Percentiles rank a stretch among this genome's conserved stretches.
Evolutionary conservation across 192 early-diverging fungal species (phyloP).

Genomic region (Backusella macrospora): DNA sequence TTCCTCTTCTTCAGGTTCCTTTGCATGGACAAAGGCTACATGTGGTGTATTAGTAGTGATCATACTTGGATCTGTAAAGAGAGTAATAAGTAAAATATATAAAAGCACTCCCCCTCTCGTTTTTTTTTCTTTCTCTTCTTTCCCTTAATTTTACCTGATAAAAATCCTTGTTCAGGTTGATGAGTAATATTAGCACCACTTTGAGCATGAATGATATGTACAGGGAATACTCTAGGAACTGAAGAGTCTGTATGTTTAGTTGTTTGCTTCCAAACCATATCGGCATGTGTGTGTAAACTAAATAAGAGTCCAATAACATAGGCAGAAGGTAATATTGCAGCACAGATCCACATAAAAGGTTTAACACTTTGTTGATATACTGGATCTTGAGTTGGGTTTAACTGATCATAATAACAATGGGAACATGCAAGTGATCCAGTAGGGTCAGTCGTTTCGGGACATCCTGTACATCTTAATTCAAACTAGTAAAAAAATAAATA

Average conservation of each 20-base stretch:
- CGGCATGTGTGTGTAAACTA: conserved; percentile 89
- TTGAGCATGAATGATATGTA: conserved; percentile 22
- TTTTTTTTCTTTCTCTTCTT: neutral
- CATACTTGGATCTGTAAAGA: neutral
- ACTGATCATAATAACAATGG: conserved; percentile 63
- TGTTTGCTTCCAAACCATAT: conserved; percentile 66
- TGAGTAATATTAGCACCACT: neutral
- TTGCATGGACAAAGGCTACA: conserved; percentile 42
- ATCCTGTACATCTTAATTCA: conserved; percentile 60
- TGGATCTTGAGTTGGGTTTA: conserved; percentile 75
- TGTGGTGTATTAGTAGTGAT: neutral
- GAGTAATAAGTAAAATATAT: neutral
- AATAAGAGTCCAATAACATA: conserved; percentile 94
- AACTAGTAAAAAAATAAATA: conserved; percentile 38
- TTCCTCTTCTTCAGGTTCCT: conserved; percentile 64
- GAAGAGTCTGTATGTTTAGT: neutral
- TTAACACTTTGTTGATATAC: conserved; percentile 80
- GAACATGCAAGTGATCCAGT: conserved; percentile 46
- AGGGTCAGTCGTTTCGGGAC: conserved; percentile 36
- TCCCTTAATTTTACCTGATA: neutral
- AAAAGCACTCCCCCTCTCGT: too few species aligned
- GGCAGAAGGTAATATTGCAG: conserved; percentile 71
- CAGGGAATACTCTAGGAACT: conserved; percentile 12
- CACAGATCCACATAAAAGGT: conserved; percentile 90
- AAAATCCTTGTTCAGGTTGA: neutral